These are phyloP conservation scores for Melaleuca alternifolia DNA, from an alignment of 345 rosid species.

Conservation along the genomic window DNA sequence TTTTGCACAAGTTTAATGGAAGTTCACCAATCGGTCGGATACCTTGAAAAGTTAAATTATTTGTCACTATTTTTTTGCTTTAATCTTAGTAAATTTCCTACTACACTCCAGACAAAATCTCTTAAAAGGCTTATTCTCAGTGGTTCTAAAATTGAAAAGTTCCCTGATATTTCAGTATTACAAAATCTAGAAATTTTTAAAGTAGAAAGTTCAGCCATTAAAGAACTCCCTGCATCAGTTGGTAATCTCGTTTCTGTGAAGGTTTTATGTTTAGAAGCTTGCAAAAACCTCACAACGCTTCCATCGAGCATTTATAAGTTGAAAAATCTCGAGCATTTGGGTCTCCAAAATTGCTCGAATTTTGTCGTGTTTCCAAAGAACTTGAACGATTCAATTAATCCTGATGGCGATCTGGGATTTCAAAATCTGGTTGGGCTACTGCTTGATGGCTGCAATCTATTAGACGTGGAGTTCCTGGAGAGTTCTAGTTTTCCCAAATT, in stretches of 20 bases:
- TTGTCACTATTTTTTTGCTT: rapidly evolving
- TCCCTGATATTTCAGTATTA: no score
- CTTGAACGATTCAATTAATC: neutral
- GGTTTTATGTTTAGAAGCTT: neutral
- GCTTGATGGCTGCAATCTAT: neutral
- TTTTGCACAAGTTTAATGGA: neutral
- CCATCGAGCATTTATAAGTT: neutral
- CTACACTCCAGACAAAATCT: neutral
- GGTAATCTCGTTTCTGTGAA: neutral
- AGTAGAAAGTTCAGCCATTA: no score
- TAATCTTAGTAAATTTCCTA: neutral
- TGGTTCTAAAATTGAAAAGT: neutral
- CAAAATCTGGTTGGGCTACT: neutral
- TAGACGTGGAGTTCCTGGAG: neutral
- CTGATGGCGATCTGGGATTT: neutral
- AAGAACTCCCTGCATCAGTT: neutral
- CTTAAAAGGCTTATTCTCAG: rapidly evolving
- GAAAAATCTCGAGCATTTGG: neutral
- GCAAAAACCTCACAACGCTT: neutral
- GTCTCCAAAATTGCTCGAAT: neutral
- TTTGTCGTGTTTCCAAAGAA: neutral
- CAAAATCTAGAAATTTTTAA: no score
- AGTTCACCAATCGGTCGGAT: neutral
- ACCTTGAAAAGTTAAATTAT: neutral
- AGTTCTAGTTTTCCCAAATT: neutral